phyloP scores from a whole-genome alignment of 129 eudicot species.

The Ambrosia trifida region DNA sequence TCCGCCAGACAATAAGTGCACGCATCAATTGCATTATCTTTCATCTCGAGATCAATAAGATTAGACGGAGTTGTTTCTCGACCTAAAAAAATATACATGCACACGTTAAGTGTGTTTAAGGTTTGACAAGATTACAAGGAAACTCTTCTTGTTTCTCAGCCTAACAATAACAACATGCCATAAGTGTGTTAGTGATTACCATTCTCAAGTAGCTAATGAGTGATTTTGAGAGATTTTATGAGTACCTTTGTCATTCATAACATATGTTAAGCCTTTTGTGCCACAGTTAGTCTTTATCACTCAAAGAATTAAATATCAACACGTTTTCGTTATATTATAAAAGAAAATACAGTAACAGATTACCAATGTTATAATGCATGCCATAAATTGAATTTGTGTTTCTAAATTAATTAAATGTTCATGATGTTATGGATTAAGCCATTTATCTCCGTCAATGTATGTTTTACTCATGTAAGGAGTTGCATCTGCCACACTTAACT shows the following conservation, averaged over 20 bases:
- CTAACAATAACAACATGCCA: slow-evolving; percentile 6
- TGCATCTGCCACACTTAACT: slow-evolving; percentile 62
- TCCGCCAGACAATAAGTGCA: neutral
- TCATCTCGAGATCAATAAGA: slow-evolving; percentile 16
- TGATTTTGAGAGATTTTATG: neutral
- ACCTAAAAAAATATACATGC: slow-evolving; percentile 1
- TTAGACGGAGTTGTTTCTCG: slow-evolving; percentile 7
- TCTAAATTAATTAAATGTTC: neutral
- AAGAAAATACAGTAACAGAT: neutral
- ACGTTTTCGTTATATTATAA: neutral
- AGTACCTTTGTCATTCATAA: slow-evolving; percentile 1
- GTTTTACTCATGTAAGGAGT: slow-evolving; percentile 46
- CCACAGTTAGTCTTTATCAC: neutral
- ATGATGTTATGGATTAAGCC: slow-evolving; percentile 43
- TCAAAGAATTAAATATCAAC: neutral
- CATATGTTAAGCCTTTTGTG: neutral
- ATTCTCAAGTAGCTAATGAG: neutral
- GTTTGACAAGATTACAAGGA: slow-evolving; percentile 1
- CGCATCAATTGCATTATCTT: slow-evolving; percentile 9
- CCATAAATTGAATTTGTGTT: neutral
- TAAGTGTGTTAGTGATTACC: slow-evolving; percentile 15
- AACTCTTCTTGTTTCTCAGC: slow-evolving; percentile 1
- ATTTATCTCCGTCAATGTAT: slow-evolving; percentile 61
- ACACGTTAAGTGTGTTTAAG: neutral
- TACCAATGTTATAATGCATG: neutral